These are phyloP conservation scores for Angomonas deanei DNA, from an alignment of 208 protist genomes.

Conservation along the genomic window DNA sequence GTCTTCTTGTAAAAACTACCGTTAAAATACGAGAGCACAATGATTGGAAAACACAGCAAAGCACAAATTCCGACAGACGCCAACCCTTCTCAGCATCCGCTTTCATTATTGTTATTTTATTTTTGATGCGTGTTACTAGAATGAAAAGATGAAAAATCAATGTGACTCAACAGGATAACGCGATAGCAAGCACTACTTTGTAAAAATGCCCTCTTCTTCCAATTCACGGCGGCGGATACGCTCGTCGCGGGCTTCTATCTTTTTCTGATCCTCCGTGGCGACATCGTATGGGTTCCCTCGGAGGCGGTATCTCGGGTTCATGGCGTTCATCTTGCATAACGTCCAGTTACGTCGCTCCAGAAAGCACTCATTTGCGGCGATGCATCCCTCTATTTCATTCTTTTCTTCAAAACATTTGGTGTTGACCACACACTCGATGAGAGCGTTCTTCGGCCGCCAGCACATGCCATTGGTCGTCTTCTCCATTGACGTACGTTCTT, in stretches of 20 bases:
- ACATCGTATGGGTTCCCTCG: constrained; percentile 87
- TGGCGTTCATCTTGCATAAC: constrained; percentile 86
- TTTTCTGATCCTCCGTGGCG: constrained; percentile 81
- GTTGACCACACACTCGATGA: constrained; percentile 80
- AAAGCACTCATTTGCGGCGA: constrained; percentile 76
- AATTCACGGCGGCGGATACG: constrained; percentile 72
- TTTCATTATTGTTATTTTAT: too few relatives aligned
- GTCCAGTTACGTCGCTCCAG: constrained; percentile 83
- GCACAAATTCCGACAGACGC: not conserved
- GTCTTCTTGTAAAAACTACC: too few relatives aligned
- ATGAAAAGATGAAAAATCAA: too few relatives aligned
- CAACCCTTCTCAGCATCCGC: too few relatives aligned
- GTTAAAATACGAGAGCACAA: not conserved
- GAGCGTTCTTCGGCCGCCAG: constrained; percentile 82
- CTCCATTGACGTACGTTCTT: constrained; percentile 37
- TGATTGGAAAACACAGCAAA: not conserved
- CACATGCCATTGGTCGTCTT: constrained; percentile 77
- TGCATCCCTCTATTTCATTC: constrained; percentile 67
- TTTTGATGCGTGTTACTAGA: too few relatives aligned
- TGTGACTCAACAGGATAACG: too few relatives aligned
- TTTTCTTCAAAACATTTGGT: constrained; percentile 88
- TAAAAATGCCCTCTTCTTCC: constrained; percentile 76
- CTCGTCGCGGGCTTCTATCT: constrained; percentile 81
- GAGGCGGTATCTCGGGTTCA: constrained; percentile 79
- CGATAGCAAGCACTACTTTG: constrained; percentile 25